Evolutionary conservation across 371 early-diverging fungal genomes (phyloP).

Genomic region (Nematocida major): DNA sequence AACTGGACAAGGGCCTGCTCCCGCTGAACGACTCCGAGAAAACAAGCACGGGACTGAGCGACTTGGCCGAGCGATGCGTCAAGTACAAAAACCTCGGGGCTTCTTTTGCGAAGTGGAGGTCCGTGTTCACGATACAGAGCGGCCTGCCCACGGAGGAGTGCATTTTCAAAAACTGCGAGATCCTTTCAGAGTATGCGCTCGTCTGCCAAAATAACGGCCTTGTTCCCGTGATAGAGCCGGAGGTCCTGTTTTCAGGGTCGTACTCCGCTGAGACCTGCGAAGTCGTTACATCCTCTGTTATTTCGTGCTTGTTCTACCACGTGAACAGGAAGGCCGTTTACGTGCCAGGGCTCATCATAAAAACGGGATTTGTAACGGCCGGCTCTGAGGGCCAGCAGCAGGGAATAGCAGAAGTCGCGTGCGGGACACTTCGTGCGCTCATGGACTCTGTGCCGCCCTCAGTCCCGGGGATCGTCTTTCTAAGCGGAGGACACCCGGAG

Average conservation of each 20-base stretch:
- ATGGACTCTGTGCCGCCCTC: constrained; percentile 67
- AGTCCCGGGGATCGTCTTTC: constrained; percentile 69
- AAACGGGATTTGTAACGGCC: constrained; percentile 69
- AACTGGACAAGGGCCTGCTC: constrained; percentile 68
- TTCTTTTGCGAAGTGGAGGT: constrained; percentile 70
- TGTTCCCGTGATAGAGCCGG: constrained; percentile 71
- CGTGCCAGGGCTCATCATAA: constrained; percentile 68
- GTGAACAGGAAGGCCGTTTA: constrained; percentile 66
- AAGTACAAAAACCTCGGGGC: constrained; percentile 66
- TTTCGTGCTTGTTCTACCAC: constrained; percentile 66
- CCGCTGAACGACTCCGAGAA: constrained; percentile 66
- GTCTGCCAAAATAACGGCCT: constrained; percentile 68
- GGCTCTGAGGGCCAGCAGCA: constrained; percentile 65
- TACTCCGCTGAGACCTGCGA: constrained; percentile 67
- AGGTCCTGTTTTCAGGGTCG: constrained; percentile 69
- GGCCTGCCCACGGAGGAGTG: constrained; percentile 65
- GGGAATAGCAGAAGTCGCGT: constrained; percentile 66
- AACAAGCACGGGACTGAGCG: constrained; percentile 69
- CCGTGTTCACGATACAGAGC: constrained; percentile 66
- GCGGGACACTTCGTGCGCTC: constrained; percentile 66
- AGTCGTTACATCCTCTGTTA: constrained; percentile 65
- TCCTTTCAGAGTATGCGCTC: constrained; percentile 68
- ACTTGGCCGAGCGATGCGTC: constrained; percentile 66
- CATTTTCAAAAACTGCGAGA: constrained; percentile 68
- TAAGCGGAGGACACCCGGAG: constrained; percentile 69